Conservation (phyloP, 139 green algal species). For the Raphidocelis subcapitata region DNA sequence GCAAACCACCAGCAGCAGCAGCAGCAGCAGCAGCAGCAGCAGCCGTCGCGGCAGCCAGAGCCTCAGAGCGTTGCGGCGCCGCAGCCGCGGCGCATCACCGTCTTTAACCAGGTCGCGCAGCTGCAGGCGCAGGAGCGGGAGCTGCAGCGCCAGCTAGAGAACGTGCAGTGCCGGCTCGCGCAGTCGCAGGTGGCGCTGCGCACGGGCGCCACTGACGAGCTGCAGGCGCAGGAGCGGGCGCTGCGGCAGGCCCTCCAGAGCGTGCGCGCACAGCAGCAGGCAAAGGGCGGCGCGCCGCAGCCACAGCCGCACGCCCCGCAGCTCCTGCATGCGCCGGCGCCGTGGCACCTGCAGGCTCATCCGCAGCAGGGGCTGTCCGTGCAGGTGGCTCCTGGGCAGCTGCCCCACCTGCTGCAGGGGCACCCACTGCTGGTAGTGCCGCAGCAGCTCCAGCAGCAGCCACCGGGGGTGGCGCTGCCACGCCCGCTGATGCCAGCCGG, state of each 20-base stretch:
- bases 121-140: neutral
- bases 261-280: neutral
- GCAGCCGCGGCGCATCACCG: no score
- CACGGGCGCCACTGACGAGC: neutral
- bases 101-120: neutral
- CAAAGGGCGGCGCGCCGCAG: neutral
- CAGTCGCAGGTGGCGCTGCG: neutral
- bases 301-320: neutral
- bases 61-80: no score
- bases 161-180: neutral
- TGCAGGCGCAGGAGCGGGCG: neutral
- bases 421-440: neutral
- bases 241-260: neutral
- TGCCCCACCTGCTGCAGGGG: neutral
- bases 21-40: constrained; percentile 3
- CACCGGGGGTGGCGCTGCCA: neutral
- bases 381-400: neutral
- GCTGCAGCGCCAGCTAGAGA: neutral
- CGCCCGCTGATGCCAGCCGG: neutral
- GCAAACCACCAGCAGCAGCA: neutral
- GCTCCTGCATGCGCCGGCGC: neutral
- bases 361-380: neutral
- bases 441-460: constrained; percentile 7
- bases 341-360: neutral
- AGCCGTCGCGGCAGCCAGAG: neutral